These are phyloP conservation scores for Saccharomyces hybrid DNA, from an alignment of 1,139 yeast species.

Conservation along the genomic window DNA sequence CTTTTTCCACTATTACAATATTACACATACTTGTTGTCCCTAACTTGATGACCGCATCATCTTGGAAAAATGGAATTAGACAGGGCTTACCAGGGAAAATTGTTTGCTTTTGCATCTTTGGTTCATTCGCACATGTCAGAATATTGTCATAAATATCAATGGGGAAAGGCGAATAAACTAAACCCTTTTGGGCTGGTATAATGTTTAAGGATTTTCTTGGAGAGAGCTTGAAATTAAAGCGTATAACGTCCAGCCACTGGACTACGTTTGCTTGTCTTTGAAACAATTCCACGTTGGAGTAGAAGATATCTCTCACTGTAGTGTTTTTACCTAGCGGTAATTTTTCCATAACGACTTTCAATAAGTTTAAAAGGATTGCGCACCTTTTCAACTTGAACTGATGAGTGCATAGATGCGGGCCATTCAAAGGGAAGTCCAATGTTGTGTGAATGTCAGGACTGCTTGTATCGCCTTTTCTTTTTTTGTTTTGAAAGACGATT, in stretches of 20 bases:
- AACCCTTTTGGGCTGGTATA: constrained; percentile 33
- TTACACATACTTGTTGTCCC: constrained; percentile 4
- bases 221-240: constrained; percentile 15
- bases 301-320: constrained; percentile 32
- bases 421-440: not conserved
- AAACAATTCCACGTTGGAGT: constrained; percentile 30
- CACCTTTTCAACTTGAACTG: constrained; percentile 7
- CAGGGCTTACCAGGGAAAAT: not conserved
- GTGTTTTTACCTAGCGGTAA: constrained; percentile 10
- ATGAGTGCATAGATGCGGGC: not conserved
- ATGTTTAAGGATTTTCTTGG: constrained; percentile 20
- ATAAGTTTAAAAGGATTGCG: constrained; percentile 15
- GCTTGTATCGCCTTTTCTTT: not conserved
- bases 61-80: constrained; percentile 15
- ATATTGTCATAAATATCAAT: constrained; percentile 8
- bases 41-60: constrained; percentile 5
- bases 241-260: constrained; percentile 19
- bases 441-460: constrained; percentile 5
- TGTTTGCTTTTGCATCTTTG: constrained; percentile 2
- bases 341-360: constrained; percentile 11
- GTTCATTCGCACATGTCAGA: constrained; percentile 5
- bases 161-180: constrained; percentile 19
- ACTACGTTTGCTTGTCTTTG: constrained; percentile 22
- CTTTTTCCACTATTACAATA: constrained; percentile 28
- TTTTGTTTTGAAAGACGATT: constrained; percentile 4